Percentiles rank a stretch among this genome's conserved stretches.
These are phyloP conservation scores for Claviceps purpurea DNA, from an alignment of 2,329 filamentous ascomycete genomes.

Conservation along the genomic window DNA sequence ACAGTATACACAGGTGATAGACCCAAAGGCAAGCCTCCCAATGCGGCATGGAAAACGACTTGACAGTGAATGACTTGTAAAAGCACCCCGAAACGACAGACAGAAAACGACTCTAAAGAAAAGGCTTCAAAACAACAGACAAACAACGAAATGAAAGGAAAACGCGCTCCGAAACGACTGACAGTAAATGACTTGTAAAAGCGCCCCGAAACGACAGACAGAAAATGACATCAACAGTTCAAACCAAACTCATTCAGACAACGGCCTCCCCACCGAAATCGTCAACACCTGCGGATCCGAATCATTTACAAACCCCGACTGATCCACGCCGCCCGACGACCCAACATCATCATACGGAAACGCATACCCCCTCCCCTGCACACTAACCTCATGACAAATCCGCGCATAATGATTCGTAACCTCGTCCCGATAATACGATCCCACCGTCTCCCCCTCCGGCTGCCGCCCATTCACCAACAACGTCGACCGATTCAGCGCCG, in stretches of 20 bases:
- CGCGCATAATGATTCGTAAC: slow-evolving; percentile 55
- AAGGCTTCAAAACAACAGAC: too few species aligned
- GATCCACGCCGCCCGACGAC: slow-evolving; percentile 38
- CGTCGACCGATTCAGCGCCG: slow-evolving; percentile 63
- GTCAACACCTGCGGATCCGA: slow-evolving; percentile 40
- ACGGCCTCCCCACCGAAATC: slow-evolving; percentile 37
- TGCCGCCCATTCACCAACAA: slow-evolving; percentile 40
- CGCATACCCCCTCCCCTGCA: slow-evolving; percentile 51
- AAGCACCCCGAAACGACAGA: too few species aligned
- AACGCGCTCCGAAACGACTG: too few species aligned
- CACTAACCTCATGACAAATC: slow-evolving; percentile 46
- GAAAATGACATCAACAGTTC: not conserved
- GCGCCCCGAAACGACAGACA: too few species aligned
- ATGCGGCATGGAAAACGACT: too few species aligned
- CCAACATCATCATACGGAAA: slow-evolving; percentile 61
- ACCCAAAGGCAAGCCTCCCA: too few species aligned
- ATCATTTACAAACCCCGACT: slow-evolving; percentile 50
- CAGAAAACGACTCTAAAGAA: too few species aligned
- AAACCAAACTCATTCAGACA: slow-evolving; percentile 6
- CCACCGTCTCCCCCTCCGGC: slow-evolving; percentile 35
- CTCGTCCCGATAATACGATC: slow-evolving; percentile 37
- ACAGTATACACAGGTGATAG: too few species aligned
- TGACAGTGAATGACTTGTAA: too few species aligned
- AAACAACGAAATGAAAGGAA: too few species aligned
- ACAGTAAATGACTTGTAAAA: too few species aligned